Evolutionary conservation across 208 protist genomes (phyloP), one percentile per base, ranked within the genome.

Genomic region (Leishmania tarentolae): DNA sequence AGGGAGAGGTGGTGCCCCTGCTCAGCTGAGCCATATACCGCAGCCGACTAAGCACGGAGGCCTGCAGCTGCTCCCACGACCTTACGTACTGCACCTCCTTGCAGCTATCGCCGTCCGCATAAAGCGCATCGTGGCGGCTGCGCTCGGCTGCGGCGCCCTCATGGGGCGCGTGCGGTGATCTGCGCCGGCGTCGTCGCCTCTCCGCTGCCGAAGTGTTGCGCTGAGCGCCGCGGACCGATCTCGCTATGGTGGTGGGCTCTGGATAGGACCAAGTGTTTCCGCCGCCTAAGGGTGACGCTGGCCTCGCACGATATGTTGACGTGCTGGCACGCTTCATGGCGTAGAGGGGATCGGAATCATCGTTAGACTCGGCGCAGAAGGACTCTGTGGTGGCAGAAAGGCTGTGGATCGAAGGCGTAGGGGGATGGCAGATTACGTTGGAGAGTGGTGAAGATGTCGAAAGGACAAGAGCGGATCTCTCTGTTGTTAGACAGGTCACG

Each of bases 61-160:
- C 44, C 80, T 85, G 86, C 66, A 90, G 79, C 66, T 75, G 78
- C 35, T 81, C 78, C 87, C 87, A 90, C 77, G 79, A 80, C 81
- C 86, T 86, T 77, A 88, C 87, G 73, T 61, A 77, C 72, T 74
- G 81, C 59, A 80, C 66, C 73, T 78, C 70, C 2, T 31, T 11
- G 57, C 57, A n/a, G 2, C 79, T 66, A 9, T 76, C 75, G 59
- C 68, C 66, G 17, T 73, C 44, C 40, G 13, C 65, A 35, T 9
- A 46, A 17, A 9, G 13, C 8, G 56, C n/a, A 70, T 61, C 44
- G 37, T 71, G 13, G 47, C 9, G 42, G 24, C 24, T 13, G 42
- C 35, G 4, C 31, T 46, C 65, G 2, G 65, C 65, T 44, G 6
- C 35, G 15, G 31, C 65, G 65, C 46, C 35, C 37, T 28, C 19